Base-by-base conservation (phyloP, 495 filamentous ascomycete genomes). In the Pyronema omphalodes region DNA sequence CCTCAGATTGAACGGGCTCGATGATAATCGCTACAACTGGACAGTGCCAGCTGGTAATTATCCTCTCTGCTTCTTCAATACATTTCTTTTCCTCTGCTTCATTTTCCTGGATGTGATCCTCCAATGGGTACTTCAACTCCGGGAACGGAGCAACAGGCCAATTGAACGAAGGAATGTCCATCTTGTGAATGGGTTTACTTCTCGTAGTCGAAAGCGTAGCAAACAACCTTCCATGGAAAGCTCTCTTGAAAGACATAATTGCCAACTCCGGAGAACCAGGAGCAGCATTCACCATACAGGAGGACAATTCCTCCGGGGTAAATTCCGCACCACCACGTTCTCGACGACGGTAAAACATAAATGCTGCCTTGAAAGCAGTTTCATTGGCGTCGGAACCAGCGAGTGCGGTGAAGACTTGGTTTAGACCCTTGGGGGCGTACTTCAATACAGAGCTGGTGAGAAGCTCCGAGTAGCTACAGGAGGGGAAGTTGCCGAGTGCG, bases 111-210 rank as follows among this genome's bases (percentile, higher is more conserved):
- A 70, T 80, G 68, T 89, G 77, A 44, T 87, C 74, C 57, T 88
- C 85, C 9, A 96, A 78, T 5, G 91, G 91, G 72, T 98, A 96
- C 69, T 89, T 88, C 59, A 93, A 74, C 53, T 68, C 57, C 9
- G 91, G 91, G 74, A 98, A 98, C 43, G 86, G 77, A 44, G 93
- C 89, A 67, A 94, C 89, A 39, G 91, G 91, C 91, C 91, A 98
- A 72, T 95, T 83, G 65, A 98, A 98, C 58, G 93, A 86, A 9
- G 91, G 91, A 63, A 98, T 98, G 64, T 98, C 91, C 58, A 98
- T 74, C 71, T 98, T 98, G 76, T 98, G 91, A 71, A 98, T 91
- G 15, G 91, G 78, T 76, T 96, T 96, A 70, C 81, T 87, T 66
- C 91, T 83, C 18, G 91, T 98, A 34, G 91, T 96, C 53, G 83